phyloP scores from a whole-genome alignment of 371 early-diverging fungal genomes.

The Mortierella polycephala region DNA sequence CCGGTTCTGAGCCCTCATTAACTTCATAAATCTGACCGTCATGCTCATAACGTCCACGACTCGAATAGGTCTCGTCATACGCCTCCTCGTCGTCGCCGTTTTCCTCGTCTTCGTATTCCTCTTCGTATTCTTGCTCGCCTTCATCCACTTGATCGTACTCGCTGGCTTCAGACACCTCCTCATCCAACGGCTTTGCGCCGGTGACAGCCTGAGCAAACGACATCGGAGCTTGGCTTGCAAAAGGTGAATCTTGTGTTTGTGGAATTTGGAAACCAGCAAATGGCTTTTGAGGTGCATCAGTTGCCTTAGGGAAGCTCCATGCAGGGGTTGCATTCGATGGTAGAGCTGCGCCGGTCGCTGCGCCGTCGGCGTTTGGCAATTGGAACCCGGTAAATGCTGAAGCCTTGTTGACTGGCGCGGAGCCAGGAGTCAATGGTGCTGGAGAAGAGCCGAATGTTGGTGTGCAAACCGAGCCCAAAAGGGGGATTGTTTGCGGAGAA shows the following conservation, averaged over 20 bases:
- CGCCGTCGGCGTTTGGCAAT: neutral
- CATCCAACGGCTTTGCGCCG: constrained; percentile 1
- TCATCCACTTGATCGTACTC: neutral
- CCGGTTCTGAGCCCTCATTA: constrained; percentile 36
- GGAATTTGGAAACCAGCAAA: constrained; percentile 32
- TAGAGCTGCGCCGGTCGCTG: neutral
- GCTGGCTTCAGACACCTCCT: constrained; percentile 5
- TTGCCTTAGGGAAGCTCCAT: constrained; percentile 2
- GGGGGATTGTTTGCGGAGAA: neutral
- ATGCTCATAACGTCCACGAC: constrained; percentile 24
- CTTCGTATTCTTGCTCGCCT: constrained; percentile 13
- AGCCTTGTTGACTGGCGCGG: neutral
- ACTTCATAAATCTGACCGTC: constrained; percentile 39
- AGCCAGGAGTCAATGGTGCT: constrained; percentile 1
- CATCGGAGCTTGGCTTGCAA: neutral
- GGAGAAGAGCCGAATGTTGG: constrained; percentile 1
- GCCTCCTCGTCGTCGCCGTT: constrained; percentile 17
- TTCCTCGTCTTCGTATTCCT: constrained; percentile 14
- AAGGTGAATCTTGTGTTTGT: neutral
- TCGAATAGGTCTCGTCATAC: constrained; percentile 2
- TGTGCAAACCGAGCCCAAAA: neutral
- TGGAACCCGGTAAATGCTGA: constrained; percentile 18
- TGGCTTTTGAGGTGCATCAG: neutral
- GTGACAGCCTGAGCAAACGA: constrained; percentile 6
- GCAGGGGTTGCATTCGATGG: constrained; percentile 4